Evolutionary conservation across 1,284 basidiomycete genomes (phyloP), one percentile per base, ranked within the genome.

Genomic region (Phlebopus sp.): DNA sequence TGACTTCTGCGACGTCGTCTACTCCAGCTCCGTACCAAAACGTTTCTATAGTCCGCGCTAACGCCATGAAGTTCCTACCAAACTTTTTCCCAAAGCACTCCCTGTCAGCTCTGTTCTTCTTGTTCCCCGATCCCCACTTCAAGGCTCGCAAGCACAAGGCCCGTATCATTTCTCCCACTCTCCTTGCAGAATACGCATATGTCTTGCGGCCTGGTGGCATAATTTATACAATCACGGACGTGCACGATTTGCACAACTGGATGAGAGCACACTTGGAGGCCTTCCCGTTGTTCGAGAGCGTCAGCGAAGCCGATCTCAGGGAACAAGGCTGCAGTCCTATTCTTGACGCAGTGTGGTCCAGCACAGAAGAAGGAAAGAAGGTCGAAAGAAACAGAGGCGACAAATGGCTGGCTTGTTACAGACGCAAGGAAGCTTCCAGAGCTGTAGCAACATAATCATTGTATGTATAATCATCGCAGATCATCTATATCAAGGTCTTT

Each of bases 51-150:
- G 88, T 97, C 53, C 88, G 96, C 43, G 93, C 92, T 9, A 99
- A 99, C 69, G 88, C 92, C 38, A 98, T 98, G 96, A 99, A 99
- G 73, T 98, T 98, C 69, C 79, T 98, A 55, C 92, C 95, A 11
- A 99, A 99, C 72, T 98, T 95, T 70, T 97, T 99, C 69, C 67
- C 78, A 10, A 94, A 95, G 64, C 86, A 86, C 52, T 96, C 97
- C 57, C 76, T 97, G 42, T 85, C 86, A 29, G 90, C 97, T 53
- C 79, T 99, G 53, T 99, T 99, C 74, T 98, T 99, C 76, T 81
- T 99, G 52, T 99, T 98, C 69, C 97, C 97, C 29, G 97, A 99
- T 69, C 97, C 97, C 0, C 97, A 99, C 70, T 99, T 99, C 79
- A 99, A 99, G 70, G 79, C 82, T 15, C 85, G 95, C 58, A 99